Conservation (phyloP, 1,139 yeast genomes). For the Lizanozyma gosingica region DNA sequence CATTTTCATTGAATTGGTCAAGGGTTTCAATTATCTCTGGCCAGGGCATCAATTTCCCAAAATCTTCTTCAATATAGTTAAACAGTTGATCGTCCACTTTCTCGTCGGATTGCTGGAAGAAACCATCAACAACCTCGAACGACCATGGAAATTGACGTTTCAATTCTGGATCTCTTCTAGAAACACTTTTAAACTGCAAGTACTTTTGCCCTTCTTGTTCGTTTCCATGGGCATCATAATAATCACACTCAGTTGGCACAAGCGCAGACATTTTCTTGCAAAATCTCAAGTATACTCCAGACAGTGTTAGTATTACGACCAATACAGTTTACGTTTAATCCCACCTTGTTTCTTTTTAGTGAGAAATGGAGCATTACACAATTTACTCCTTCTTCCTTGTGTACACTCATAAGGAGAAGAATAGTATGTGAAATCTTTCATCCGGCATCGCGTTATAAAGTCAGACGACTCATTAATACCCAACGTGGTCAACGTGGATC, state of each 20-base stretch:
- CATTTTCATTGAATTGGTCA: neutral
- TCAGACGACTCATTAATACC: no score
- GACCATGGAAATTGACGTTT: neutral
- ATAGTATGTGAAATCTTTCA: no score
- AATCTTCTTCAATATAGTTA: constrained; percentile 36
- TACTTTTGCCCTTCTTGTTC: constrained; percentile 4
- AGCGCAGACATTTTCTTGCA: constrained; percentile 18
- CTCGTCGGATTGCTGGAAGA: constrained; percentile 6
- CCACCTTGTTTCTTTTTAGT: no score
- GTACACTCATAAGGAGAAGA: no score
- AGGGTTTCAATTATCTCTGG: neutral
- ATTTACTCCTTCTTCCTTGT: no score
- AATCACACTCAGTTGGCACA: constrained; percentile 23
- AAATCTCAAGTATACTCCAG: no score
- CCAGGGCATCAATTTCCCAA: constrained; percentile 25
- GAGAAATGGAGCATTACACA: no score
- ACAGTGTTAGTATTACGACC: no score
- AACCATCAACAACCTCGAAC: constrained; percentile 3
- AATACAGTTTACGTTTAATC: no score
- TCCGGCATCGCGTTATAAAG: no score
- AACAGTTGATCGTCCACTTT: constrained; percentile 40
- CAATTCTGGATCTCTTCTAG: neutral
- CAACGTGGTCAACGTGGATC: no score
- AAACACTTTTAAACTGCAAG: neutral
- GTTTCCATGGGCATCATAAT: constrained; percentile 27